Base-by-base conservation (phyloP, 176 grass and related monocot genomes). In the Guadua angustifolia region DNA sequence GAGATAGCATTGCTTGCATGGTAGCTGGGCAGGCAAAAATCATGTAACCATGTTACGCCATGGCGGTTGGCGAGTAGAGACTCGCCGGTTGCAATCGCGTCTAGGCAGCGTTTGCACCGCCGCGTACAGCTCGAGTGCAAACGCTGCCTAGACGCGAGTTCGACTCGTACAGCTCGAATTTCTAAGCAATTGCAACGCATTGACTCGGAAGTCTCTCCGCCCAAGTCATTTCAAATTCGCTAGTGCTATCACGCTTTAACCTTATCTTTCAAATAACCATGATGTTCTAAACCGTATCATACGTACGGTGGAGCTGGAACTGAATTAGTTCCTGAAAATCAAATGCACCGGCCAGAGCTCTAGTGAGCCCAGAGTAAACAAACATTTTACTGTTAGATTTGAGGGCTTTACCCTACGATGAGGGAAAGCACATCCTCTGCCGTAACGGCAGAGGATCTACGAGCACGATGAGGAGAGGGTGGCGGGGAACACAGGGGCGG, bases 351-450 rank as follows among this genome's bases (percentile, higher is more conserved):
- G 39, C 5, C 39, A 40, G 39, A 43, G 42, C 5, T 40, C 39
- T 40, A 40, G 39, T 6, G 39, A 40, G 39, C 39, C 39, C 7
- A 25, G 22, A 5, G 3, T 40, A 40, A 40, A 40, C 10, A 66
- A 36, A 19, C 36, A 21, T 44, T 69, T 69, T 1, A 0, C 9
- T 0, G 17, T 70, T 18, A 0, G 10, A 11, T 17, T 91, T 78
- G 55, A 88, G 66, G 82, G 72, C 59, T 73, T 82, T 85, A 25
- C 55, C 76, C 35, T 63, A 24, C 7, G 21, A 66, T n/a, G n/a
- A n/a, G n/a, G n/a, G n/a, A n/a, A n/a, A n/a, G n/a, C n/a, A n/a
- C n/a, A n/a, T n/a, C n/a, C n/a, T n/a, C n/a, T n/a, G n/a, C n/a
- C n/a, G n/a, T n/a, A n/a, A n/a, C n/a, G n/a, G n/a, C n/a, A n/a